Evolutionary conservation across 345 rosid species (phyloP), one percentile per base, ranked within the genome.

Genomic region (Eucalyptus tenuipes): DNA sequence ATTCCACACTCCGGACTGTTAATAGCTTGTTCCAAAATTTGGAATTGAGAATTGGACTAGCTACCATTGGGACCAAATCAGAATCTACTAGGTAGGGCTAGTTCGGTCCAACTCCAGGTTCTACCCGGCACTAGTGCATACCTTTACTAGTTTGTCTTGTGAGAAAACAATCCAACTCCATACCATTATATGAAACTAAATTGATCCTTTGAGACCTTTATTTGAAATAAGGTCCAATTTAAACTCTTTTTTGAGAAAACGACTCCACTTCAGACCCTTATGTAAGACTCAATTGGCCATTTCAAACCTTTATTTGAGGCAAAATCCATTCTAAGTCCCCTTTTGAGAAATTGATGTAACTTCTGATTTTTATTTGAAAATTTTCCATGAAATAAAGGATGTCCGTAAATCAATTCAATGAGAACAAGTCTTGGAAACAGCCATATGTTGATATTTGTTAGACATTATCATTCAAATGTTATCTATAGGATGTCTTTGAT

Each of bases 41-140:
- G 7, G 11, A 31, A 68, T 5, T 20, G 6, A 68, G 24, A 68
- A 8, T 0, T 18, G 0, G 2, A 68, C 11, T 16, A 7, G 20
- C 13, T 8, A 10, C 7, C 0, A 17, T 5, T 16, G 0, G 22
- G 10, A 68, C 12, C 4, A 0, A 17, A 68, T 42, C 22, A 8
- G 0, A 31, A 68, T 68, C 7, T 0, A 17, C 24, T 0, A 3
- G 4, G 80, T 16, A 68, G 12, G 42, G 42, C 4, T 20, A 5
- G 40, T 68, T 31, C 1, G 4, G 5, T 64, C 75, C 37, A 64
- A 13, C 4, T 0, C 75, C 2, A 14, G 2, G 4, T 7, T 64
- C 37, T 14, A n/a, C 37, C 1, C 2, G 3, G 20, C 10, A n/a
- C 37, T 29, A 64, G 17, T 64, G 37, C 37, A 14, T 64, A n/a